Evolutionary conservation across 1,284 basidiomycete genomes (phyloP), one percentile per base, ranked within the genome.

Genomic region (Spongiforma sp.): DNA sequence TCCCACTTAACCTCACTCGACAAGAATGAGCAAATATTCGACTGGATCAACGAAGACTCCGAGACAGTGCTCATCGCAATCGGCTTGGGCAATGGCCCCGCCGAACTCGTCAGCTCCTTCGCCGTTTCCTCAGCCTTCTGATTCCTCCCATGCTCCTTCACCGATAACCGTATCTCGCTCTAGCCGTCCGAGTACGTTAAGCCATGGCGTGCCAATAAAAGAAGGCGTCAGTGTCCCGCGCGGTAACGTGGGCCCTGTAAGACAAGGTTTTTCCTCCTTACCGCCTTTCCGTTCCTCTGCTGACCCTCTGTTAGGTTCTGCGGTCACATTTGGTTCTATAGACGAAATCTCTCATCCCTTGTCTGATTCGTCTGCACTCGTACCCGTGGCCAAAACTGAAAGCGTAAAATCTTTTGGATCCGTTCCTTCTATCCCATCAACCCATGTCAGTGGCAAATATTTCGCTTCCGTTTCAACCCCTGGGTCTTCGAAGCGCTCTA

Each of bases 301-400:
- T 24, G 1, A 53, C 11, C n/a, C 7, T 33, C 32, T 10, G 46
- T 28, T 28, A 37, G 36, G 15, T 37, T 37, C 87, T 64, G 79
- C 84, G 65, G 88, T 91, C 69, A 93, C 86, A 67, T 95, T 95
- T 81, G 94, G 94, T 71, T 94, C 94, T n/a, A 93, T 95, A 83
- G 87, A 90, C 77, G 87, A 92, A 77, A 82, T 80, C 67, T 80
- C 85, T 65, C 86, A 88, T 60, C 83, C 89, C 66, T 87, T 90
- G 69, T 89, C 90, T 43, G 87, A 89, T 58, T 89, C 89, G 37
- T 88, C 91, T 48, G 87, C 88, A 59, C 76, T 85, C 59, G 83
- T 84, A 50, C 88, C 91, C 52, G 77, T 85, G 59, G 82, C 88
- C 70, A 90, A 88, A 80, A 80, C 85, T 63, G 91, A 93, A 72